Percentiles rank a stretch among this genome's conserved stretches.
phyloP scores from a whole-genome alignment of 495 filamentous ascomycete genomes.

The Neurospora tetrasperma region DNA sequence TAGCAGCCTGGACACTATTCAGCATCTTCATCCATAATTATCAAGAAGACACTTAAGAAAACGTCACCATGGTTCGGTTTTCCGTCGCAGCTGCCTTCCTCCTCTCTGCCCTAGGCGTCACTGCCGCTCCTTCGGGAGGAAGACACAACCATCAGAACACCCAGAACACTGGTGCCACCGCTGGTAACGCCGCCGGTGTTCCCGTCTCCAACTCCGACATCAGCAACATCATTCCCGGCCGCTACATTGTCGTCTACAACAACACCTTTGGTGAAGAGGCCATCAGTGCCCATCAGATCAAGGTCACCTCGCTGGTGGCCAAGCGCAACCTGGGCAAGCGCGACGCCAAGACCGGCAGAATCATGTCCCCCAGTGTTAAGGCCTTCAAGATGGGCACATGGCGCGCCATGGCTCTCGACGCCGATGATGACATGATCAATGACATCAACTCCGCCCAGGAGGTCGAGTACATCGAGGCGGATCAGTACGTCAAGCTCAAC shows the following conservation, averaged over 20 bases:
- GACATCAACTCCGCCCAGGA: conserved; percentile 32
- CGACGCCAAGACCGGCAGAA: conserved; percentile 23
- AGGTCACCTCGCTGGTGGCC: conserved; percentile 31
- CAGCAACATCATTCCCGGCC: conserved; percentile 30
- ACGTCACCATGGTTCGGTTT: conserved; percentile 20
- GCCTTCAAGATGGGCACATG: conserved; percentile 32
- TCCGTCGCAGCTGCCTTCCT: conserved; percentile 20
- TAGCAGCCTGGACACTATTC: neutral
- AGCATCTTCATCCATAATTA: neutral
- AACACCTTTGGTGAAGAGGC: conserved; percentile 30
- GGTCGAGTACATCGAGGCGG: conserved; percentile 41
- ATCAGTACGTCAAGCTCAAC: conserved; percentile 27
- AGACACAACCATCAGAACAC: neutral
- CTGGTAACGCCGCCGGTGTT: conserved; percentile 24
- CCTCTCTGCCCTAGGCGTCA: conserved; percentile 22
- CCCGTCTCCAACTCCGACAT: conserved; percentile 35
- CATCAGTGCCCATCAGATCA: conserved; percentile 30
- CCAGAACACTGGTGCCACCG: conserved; percentile 1
- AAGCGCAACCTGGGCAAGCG: conserved; percentile 40
- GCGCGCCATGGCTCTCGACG: conserved; percentile 40
- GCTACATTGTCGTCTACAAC: conserved; percentile 44
- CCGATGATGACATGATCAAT: conserved; percentile 36
- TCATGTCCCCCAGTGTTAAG: conserved; percentile 31
- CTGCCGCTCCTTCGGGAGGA: conserved; percentile 17
- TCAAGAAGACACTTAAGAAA: neutral